Evolutionary conservation across 148 eudicot genomes (phyloP), one percentile per base, ranked within the genome.

Genomic region (Rhododendron molle): DNA sequence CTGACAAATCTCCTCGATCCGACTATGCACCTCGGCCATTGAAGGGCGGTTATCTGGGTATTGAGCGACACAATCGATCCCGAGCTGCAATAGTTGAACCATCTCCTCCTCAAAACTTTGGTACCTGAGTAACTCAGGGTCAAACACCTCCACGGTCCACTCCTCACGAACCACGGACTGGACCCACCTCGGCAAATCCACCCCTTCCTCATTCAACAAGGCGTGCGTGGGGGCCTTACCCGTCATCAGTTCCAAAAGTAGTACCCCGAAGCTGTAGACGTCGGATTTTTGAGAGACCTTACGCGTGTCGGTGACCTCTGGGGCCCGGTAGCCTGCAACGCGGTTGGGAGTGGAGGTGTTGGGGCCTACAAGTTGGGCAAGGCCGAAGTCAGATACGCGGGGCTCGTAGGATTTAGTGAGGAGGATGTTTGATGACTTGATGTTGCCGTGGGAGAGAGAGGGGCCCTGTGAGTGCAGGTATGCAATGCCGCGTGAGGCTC

Each of bases 101-200:
- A 93, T 93, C 88, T 91, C 93, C 54, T 93, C 95, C 82, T 93
- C 95, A 1, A 96, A 92, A 84, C 93, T 92, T 26, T 94, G 92
- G 49, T 93, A 96, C 87, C 98, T 88, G 94, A 94, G 94, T 3
- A 96, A 91, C 90, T 96, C 98, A 15, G 93, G 95, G 54, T 96
- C 98, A 21, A 96, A 96, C 13, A 96, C 98, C 89, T 96, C 98
- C 0, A 98, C 96, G 0, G 98, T 93, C 98, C 98, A 96, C 77
- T 93, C 95, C 79, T 93, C 95, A 3, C 93, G 91, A 26, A 92
- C 95, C 30, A 93, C 92, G 5, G 95, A 94, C 85, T 96, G 98
- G 32, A 96, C 98, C 98, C 98, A 96, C 87, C 98, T 88, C 0
- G 98, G 98, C 34, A 96, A 89, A 82, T 96, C 98, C 20, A 96